Evolutionary conservation across 1,284 basidiomycete genomes (phyloP).

Genomic region (Cryptococcus sp.): DNA sequence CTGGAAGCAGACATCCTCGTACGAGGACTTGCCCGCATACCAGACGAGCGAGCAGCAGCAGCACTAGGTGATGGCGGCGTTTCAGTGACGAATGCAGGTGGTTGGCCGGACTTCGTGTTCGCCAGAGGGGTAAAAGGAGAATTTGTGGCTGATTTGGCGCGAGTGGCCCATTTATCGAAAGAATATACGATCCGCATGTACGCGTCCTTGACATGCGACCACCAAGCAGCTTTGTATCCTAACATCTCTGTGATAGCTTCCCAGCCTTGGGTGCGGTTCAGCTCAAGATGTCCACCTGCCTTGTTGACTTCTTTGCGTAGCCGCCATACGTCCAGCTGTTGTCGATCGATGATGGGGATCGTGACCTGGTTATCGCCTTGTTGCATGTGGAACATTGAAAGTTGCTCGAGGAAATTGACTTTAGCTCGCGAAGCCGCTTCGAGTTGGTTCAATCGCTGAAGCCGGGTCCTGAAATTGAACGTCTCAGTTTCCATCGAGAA

Average conservation of each 20-base stretch:
- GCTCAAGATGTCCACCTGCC: conserved; percentile 81
- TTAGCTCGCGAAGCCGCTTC: conserved; percentile 96
- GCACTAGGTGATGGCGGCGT: conserved; percentile 29
- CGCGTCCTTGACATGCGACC: conserved; percentile 63
- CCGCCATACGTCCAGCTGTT: conserved; percentile 88
- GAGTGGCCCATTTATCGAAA: conserved; percentile 85
- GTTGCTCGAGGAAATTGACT: conserved; percentile 94
- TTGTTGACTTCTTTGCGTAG: conserved; percentile 88
- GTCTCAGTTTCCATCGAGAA: conserved; percentile 90
- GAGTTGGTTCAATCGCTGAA: conserved; percentile 94
- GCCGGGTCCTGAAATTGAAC: conserved; percentile 80
- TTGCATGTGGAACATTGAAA: conserved; percentile 89
- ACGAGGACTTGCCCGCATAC: conserved; percentile 11
- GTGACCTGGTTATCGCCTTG: conserved; percentile 82
- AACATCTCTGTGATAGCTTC: conserved; percentile 75
- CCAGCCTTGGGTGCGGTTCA: conserved; percentile 77
- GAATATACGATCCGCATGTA: conserved; percentile 89
- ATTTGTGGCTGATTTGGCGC: conserved; percentile 60
- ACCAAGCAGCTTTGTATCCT: conserved; percentile 67
- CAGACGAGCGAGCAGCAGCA: conserved; percentile 21
- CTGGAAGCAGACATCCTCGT: conserved; percentile 3
- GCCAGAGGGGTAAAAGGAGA: conserved; percentile 37
- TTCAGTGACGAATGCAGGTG: conserved; percentile 24
- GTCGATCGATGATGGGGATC: conserved; percentile 89
- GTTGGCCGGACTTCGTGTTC: conserved; percentile 18